phyloP scores from a whole-genome alignment of 2,329 filamentous ascomycete species.

The Sporothrix humicola region DNA sequence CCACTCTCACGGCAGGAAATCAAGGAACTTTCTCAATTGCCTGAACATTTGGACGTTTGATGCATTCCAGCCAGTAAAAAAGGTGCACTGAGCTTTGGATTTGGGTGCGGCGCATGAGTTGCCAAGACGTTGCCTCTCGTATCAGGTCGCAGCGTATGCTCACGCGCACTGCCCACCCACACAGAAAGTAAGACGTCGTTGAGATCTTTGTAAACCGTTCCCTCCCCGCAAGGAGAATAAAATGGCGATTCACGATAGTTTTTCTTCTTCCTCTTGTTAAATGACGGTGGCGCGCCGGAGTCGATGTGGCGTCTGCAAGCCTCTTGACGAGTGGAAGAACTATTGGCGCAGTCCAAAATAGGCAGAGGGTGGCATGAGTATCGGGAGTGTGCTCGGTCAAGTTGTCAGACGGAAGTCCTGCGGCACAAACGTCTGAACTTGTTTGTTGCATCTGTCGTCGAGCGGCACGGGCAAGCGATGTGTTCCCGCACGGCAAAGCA shows the following conservation, averaged over 20 bases:
- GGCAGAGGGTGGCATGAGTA: too few relatives aligned
- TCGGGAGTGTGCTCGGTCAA: too few relatives aligned
- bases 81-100: neutral
- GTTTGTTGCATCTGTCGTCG: neutral
- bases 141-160: neutral
- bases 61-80: neutral
- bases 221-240: neutral
- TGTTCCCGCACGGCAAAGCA: neutral
- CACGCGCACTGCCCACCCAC: neutral
- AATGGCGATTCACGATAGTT: too few relatives aligned
- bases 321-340: neutral
- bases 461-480: neutral
- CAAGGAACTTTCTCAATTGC: neutral
- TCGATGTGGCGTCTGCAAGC: conserved; percentile 1
- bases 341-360: neutral
- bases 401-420: too few relatives aligned
- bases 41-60: neutral
- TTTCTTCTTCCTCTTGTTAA: neutral
- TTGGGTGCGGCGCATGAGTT: neutral
- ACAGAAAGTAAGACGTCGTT: neutral
- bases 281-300: neutral
- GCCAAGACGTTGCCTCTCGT: conserved; percentile 5
- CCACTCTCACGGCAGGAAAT: neutral
- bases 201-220: neutral
- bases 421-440: neutral